Conservation (phyloP, 345 rosid genomes). For the Euphorbia peplus region DNA sequence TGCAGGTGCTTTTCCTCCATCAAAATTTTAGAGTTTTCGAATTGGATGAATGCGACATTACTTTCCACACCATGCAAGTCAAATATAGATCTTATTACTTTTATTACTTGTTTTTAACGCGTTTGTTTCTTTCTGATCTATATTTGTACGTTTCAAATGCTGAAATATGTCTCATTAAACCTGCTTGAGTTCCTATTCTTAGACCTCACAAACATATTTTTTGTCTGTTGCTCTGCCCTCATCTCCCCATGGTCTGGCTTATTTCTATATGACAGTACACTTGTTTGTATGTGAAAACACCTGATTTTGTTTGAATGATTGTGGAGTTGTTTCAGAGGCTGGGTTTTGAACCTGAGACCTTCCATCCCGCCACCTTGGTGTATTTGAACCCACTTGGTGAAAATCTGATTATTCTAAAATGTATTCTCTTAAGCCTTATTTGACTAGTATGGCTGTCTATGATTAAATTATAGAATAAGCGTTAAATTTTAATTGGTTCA, state of each 20-base stretch:
- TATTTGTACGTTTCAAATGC: neutral
- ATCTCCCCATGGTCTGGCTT: neutral
- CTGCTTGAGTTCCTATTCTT: neutral
- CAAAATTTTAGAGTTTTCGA: neutral
- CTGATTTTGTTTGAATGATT: neutral
- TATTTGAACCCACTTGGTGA: neutral
- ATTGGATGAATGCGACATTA: neutral
- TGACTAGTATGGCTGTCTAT: neutral
- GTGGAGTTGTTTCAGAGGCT: neutral
- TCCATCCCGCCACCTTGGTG: neutral
- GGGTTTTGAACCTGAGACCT: neutral
- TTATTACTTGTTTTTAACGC: no score
- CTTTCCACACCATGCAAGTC: neutral
- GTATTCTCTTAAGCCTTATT: neutral
- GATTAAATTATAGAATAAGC: neutral
- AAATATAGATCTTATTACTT: neutral
- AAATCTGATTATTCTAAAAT: neutral
- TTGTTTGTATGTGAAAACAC: neutral
- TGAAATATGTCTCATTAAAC: neutral
- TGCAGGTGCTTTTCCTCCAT: conserved; percentile 37
- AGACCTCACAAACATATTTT: neutral
- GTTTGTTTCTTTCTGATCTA: no score
- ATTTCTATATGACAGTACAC: neutral
- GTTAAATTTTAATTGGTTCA: neutral
- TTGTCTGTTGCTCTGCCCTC: neutral